These are phyloP conservation scores for Amaranthus tricolor DNA, from an alignment of 179 eudicot genomes.

Conservation along the genomic window DNA sequence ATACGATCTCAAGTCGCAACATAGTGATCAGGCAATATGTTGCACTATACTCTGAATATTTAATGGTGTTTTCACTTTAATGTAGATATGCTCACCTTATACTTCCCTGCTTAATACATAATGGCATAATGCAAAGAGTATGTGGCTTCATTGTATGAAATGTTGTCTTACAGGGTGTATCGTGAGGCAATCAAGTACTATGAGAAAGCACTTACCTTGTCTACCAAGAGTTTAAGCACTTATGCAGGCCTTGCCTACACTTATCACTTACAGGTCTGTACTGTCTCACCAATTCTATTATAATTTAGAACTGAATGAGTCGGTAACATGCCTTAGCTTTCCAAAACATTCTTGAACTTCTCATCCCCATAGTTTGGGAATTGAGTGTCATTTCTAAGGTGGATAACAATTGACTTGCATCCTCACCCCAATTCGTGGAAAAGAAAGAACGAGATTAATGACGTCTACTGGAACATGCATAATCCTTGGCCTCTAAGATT, in stretches of 20 bases:
- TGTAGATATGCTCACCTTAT: background rate
- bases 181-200: conserved; percentile 73
- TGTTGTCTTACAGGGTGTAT: conserved; percentile 61
- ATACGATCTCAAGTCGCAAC: too few species aligned
- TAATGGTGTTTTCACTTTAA: background rate
- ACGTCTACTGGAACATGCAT: background rate
- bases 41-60: background rate
- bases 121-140: background rate
- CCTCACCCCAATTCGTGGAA: background rate
- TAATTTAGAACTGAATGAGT: background rate
- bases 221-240: conserved; percentile 86
- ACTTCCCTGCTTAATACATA: background rate
- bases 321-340: background rate
- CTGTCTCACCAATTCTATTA: background rate
- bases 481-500: background rate
- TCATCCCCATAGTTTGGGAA: background rate
- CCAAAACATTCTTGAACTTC: background rate
- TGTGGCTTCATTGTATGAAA: background rate
- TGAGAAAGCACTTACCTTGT: conserved; percentile 86
- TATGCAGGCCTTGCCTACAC: conserved; percentile 98
- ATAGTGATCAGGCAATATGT: background rate
- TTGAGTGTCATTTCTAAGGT: background rate
- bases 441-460: background rate
- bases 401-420: background rate
- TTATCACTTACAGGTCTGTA: conserved; percentile 79